A percentile compares a stretch with the other conserved stretches of the same genome.
These are phyloP conservation scores for Vanderwaltozyma tropicalis DNA, from an alignment of 805 yeast species.

Conservation along the genomic window DNA sequence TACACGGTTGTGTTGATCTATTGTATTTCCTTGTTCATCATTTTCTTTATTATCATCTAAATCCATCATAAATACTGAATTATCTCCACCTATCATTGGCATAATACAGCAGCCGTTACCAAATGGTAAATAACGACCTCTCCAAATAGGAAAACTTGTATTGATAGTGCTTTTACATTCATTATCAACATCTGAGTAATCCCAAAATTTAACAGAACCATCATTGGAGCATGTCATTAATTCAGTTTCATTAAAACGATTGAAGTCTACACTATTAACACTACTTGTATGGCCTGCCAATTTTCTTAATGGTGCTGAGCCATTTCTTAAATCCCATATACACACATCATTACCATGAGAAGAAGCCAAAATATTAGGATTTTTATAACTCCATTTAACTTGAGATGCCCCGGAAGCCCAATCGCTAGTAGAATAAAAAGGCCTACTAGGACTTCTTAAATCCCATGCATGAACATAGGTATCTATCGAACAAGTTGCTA, in stretches of 20 bases:
- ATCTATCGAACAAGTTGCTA: constrained; percentile 92
- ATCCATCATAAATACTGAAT: constrained; percentile 31
- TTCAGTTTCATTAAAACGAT: constrained; percentile 45
- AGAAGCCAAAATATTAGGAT: constrained; percentile 71
- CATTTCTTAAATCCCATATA: constrained; percentile 83
- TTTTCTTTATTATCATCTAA: constrained; percentile 7
- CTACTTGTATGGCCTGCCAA: constrained; percentile 74
- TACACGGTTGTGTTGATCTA: constrained; percentile 29
- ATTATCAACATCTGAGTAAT: constrained; percentile 34
- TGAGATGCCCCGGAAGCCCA: constrained; percentile 94
- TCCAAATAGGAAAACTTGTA: constrained; percentile 77
- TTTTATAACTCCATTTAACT: constrained; percentile 81
- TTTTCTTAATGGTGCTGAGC: constrained; percentile 60
- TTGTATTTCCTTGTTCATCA: constrained; percentile 10
- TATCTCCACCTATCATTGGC: constrained; percentile 83
- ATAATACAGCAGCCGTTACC: constrained; percentile 81
- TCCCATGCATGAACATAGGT: constrained; percentile 88
- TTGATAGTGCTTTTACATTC: constrained; percentile 49
- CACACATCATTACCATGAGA: constrained; percentile 73
- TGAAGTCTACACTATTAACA: constrained; percentile 83
- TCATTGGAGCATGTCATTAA: constrained; percentile 83
- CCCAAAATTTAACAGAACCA: constrained; percentile 75
- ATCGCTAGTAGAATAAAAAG: constrained; percentile 75
- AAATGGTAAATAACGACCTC: constrained; percentile 83
- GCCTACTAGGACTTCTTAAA: constrained; percentile 64